phyloP scores from a whole-genome alignment of 352 stramenopile genomes.

The Phytophthora constricta region DNA sequence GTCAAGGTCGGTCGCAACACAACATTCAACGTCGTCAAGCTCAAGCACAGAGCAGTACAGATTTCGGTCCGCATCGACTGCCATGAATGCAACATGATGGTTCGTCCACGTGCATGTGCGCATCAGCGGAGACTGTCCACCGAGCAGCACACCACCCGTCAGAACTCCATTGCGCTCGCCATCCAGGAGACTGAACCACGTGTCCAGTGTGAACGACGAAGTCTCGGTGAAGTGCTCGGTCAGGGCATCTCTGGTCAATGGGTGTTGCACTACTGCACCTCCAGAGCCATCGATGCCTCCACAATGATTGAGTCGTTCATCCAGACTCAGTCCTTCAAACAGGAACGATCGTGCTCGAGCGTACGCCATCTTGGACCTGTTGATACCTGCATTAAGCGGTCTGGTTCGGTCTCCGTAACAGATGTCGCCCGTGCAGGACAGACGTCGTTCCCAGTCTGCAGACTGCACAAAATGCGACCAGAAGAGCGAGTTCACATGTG shows the following conservation, averaged over 20 bases:
- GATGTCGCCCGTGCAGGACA: no score
- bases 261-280: conserved; percentile 6
- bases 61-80: no score
- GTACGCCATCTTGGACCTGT: conserved; percentile 5
- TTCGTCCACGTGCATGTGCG: conserved; percentile 19
- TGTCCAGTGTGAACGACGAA: conserved; percentile 14
- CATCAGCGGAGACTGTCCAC: conserved; percentile 17
- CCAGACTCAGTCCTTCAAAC: conserved; percentile 15
- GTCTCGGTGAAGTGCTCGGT: not conserved
- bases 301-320: conserved; percentile 11
- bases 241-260: conserved; percentile 2
- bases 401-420: no score
- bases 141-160: conserved; percentile 12
- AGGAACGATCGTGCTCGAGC: conserved; percentile 7
- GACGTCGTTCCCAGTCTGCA: conserved; percentile 1
- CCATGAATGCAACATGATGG: conserved; percentile 19
- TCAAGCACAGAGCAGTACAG: conserved; percentile 23
- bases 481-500: conserved; percentile 6
- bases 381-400: not conserved
- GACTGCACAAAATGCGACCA: conserved; percentile 5
- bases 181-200: conserved; percentile 21
- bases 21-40: conserved; percentile 6
- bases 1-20: conserved; percentile 7
- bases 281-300: conserved; percentile 8
- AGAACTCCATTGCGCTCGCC: conserved; percentile 14